Evolutionary conservation across 495 filamentous ascomycete species (phyloP).

Genomic region (Penicillium coffeae): DNA sequence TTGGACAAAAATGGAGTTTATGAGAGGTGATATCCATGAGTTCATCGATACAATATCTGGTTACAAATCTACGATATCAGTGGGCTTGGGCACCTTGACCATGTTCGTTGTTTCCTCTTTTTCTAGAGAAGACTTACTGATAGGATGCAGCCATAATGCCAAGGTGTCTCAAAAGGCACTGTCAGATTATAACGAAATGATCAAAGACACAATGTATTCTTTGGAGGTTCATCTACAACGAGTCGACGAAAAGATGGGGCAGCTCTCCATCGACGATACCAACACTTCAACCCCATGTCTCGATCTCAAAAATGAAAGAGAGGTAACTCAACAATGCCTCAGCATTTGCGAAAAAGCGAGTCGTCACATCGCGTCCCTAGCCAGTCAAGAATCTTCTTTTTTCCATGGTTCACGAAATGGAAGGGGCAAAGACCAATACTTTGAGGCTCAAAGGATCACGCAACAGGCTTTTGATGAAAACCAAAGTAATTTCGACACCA

Average conservation of each 20-base stretch:
- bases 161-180: conserved; percentile 1
- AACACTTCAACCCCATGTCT: not conserved
- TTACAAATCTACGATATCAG: conserved; percentile 26
- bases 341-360: conserved; percentile 1
- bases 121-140: not conserved
- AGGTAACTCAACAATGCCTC: conserved; percentile 1
- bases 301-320: conserved; percentile 1
- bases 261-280: not conserved
- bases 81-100: conserved; percentile 22
- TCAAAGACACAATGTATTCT: not conserved
- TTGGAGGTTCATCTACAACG: not conserved
- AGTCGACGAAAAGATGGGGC: not conserved
- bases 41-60: conserved; percentile 24
- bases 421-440: not conserved
- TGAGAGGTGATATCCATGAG: conserved; percentile 26
- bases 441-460: conserved; percentile 5
- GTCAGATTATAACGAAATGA: conserved; percentile 3
- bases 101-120: conserved; percentile 13
- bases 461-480: conserved; percentile 17
- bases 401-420: not conserved
- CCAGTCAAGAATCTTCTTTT: conserved; percentile 11
- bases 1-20: conserved; percentile 18
- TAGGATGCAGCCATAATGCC: not conserved
- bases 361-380: conserved; percentile 8
- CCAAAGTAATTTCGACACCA: conserved; percentile 16